Evolutionary conservation across 768 basidiomycete species (phyloP), one percentile per base, ranked within the genome.

Genomic region (Gloeopeniophorella convolvens): DNA sequence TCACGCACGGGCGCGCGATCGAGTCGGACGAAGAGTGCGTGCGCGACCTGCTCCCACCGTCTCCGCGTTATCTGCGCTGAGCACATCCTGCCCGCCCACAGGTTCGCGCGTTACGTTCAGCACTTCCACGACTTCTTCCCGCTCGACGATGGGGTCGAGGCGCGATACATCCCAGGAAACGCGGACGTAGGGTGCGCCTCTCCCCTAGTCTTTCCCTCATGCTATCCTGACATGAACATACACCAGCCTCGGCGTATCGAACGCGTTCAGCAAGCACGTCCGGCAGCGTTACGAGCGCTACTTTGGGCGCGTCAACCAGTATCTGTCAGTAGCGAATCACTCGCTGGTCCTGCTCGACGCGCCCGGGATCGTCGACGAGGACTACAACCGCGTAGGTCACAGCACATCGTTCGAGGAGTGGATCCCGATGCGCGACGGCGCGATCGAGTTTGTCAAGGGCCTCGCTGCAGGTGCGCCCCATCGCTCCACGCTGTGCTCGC

Each of bases 151-250:
- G 57, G 59, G 10, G 70, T 77, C 5, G 81, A 83, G 0, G 69
- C 72, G 51, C 83, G 81, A 64, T 85, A 80, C 62, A 75, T 94
- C 20, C 85, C 92, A 2, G 94, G 94, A 7, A 98, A 97, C 62
- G 89, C 91, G 61, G 94, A 98, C 62, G 72, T 86, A 30, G 89
- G 86, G 80, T 88, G 26, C 15, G 26, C n/a, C 16, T 28, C 16
- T 28, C n/a, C n/a, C n/a, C n/a, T n/a, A n/a, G n/a, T 42, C 2
- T 27, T 28, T 42, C 4, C 3, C 13, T 42, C 18, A 5, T 13
- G 18, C 18, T 20, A n/a, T n/a, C n/a, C n/a, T n/a, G n/a, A n/a
- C n/a, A n/a, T n/a, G n/a, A n/a, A n/a, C n/a, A n/a, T n/a, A n/a
- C 11, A 41, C 18, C 27, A 52, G 54, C 44, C 54, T 55, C 21